Base-by-base conservation (phyloP, 495 filamentous ascomycete species). In the Pyrenula aspistea region DNA sequence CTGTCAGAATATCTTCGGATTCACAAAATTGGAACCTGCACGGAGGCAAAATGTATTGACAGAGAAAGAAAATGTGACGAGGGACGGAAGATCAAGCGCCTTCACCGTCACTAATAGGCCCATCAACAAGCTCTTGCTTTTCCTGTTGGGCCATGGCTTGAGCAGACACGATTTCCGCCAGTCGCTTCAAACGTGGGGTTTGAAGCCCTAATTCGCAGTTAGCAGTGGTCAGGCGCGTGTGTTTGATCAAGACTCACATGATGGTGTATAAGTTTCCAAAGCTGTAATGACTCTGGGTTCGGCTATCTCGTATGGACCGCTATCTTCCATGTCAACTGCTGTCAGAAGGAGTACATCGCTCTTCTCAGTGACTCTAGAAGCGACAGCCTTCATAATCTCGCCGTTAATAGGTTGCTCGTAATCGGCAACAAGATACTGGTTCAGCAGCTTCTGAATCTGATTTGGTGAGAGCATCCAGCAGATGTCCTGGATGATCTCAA, bases 401-500 rank as follows among this genome's bases (percentile, higher is more conserved):
- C 92, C 92, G 59, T 99, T 97, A 69, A 99, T 99, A 25, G 94
- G 94, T 70, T 96, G 92, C 71, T 99, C 94, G 68, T 99, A 99
- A 72, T 99, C 94, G 21, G 94, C 94, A 21, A 97, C 92, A 49
- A 99, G 83, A 65, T 99, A 99, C 67, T 97, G 94, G 70, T 99
- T 99, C 59, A 99, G 75, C 12, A 99, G 80, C 73, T 99, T 99
- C 66, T 99, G 94, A 55, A 99, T 99, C 68, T 99, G 94, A 68
- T 95, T 97, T 19, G 94, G 91, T 0, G 93, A 96, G 47, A 99
- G 84, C 93, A 97, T 97, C 94, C 94, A 99, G 78, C 94, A 99
- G 59, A 99, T 99, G 67, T 99, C 94, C 76, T 99, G 94, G 58
- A 99, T 99, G 62, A 99, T 99, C 71, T 97, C 94, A 65, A 99